These are phyloP conservation scores for Eucalyptus tenuipes DNA, from an alignment of 345 rosid species.

Conservation along the genomic window DNA sequence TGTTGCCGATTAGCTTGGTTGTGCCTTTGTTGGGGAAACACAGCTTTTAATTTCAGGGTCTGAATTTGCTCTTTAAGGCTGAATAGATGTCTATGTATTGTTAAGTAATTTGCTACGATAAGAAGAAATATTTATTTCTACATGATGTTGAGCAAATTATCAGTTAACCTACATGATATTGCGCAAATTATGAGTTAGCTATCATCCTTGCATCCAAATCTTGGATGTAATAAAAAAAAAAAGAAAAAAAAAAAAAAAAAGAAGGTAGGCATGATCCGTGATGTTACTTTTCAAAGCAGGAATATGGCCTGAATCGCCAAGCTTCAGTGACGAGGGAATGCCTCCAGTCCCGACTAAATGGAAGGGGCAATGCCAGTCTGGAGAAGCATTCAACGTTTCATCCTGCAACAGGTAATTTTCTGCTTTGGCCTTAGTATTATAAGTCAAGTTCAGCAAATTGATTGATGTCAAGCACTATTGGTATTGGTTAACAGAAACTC, in stretches of 20 bases:
- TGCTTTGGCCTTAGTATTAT: neutral
- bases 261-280: neutral
- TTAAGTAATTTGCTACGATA: neutral
- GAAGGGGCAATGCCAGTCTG: slow-evolving; percentile 39
- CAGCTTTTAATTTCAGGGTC: neutral
- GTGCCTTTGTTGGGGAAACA: neutral
- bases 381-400: slow-evolving; percentile 38
- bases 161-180: neutral
- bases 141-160: neutral
- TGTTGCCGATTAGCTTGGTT: neutral
- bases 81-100: neutral
- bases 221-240: neutral
- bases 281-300: slow-evolving; percentile 8
- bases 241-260: neutral
- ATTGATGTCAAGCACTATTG: neutral
- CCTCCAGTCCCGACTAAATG: slow-evolving; percentile 32
- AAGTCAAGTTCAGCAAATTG: neutral
- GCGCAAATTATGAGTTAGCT: neutral
- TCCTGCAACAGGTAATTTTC: slow-evolving; percentile 29
- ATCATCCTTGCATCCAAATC: neutral
- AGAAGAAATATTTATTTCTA: neutral
- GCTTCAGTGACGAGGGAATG: slow-evolving; percentile 28
- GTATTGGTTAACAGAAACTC: neutral
- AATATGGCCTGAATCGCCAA: slow-evolving; percentile 48
- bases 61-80: neutral